Conservation (phyloP, 495 filamentous ascomycete genomes). For the Saxispiralis lemnorum region DNA sequence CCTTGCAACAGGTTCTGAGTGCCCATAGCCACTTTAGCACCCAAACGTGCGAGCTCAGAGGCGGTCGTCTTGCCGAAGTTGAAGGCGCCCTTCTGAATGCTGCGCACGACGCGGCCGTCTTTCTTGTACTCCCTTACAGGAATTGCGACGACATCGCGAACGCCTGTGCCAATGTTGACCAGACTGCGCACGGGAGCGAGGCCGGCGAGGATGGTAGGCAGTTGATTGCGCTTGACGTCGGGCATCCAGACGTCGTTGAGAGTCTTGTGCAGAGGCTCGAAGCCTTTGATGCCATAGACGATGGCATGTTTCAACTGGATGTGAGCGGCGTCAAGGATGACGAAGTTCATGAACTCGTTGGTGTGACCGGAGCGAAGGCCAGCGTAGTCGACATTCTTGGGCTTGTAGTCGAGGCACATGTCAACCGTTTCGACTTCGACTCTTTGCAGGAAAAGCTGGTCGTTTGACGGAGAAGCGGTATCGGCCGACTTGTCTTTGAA, state of each 20-base stretch:
- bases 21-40: conserved; percentile 86
- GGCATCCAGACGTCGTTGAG: conserved; percentile 97
- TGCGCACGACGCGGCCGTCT: conserved; percentile 80
- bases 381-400: conserved; percentile 86
- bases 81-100: conserved; percentile 73
- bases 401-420: conserved; percentile 88
- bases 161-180: conserved; percentile 74
- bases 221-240: conserved; percentile 76
- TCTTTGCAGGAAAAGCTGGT: conserved; percentile 71
- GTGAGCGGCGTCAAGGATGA: conserved; percentile 74
- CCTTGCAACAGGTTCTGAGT: conserved; percentile 81
- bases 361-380: conserved; percentile 94
- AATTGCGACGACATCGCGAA: conserved; percentile 69
- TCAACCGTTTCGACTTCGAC: conserved; percentile 70
- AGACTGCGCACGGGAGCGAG: conserved; percentile 77
- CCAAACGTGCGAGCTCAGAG: conserved; percentile 75
- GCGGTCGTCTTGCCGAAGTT: conserved; percentile 86
- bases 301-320: conserved; percentile 79
- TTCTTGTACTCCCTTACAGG: conserved; percentile 86
- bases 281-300: conserved; percentile 77
- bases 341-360: conserved; percentile 97
- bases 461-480: conserved; percentile 12
- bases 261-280: conserved; percentile 69
- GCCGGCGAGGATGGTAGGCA: conserved; percentile 74
- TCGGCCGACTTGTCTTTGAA: conserved; percentile 68